Percentiles rank a stretch among this genome's conserved stretches.
Conservation (phyloP, 441 rosid genomes). For the Populus trichocarpa region DNA sequence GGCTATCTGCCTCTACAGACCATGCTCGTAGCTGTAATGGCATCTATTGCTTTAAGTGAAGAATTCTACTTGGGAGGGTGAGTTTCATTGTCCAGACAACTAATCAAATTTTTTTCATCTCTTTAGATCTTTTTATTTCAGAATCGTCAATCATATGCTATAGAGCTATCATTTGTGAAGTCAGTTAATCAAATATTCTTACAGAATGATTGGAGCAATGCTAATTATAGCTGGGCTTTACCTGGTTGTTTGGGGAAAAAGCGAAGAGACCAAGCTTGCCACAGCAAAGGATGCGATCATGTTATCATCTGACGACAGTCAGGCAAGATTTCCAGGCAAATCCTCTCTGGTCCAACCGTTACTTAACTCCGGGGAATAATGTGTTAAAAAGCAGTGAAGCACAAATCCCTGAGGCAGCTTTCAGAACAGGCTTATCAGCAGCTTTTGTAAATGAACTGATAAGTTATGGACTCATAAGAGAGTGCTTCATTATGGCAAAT, state of each 20-base stretch:
- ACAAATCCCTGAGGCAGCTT: too few species aligned
- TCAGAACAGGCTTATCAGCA: background rate
- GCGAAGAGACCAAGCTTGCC: slow-evolving; percentile 47
- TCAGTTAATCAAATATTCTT: background rate
- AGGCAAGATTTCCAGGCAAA: slow-evolving; percentile 9
- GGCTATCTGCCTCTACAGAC: slow-evolving; percentile 78
- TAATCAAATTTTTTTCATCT: background rate
- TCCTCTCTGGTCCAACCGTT: slow-evolving; percentile 37
- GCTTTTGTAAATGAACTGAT: background rate
- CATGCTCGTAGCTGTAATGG: slow-evolving; percentile 70
- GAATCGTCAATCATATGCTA: background rate
- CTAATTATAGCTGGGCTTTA: slow-evolving; percentile 72
- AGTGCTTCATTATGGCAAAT: background rate
- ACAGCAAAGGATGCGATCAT: slow-evolving; percentile 16
- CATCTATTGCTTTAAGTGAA: slow-evolving; percentile 65
- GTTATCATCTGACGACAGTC: slow-evolving; percentile 15
- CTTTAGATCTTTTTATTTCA: background rate
- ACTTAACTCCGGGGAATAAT: slow-evolving; percentile 16
- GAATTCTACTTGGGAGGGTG: slow-evolving; percentile 84
- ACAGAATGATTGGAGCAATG: slow-evolving; percentile 68
- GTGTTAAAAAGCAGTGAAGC: too few species aligned
- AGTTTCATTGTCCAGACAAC: slow-evolving; percentile 3
- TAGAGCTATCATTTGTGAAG: too few species aligned
- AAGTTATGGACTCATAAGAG: background rate
- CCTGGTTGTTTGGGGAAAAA: slow-evolving; percentile 77